phyloP scores from a whole-genome alignment of 345 rosid species.

The Iberis pinnata region DNA sequence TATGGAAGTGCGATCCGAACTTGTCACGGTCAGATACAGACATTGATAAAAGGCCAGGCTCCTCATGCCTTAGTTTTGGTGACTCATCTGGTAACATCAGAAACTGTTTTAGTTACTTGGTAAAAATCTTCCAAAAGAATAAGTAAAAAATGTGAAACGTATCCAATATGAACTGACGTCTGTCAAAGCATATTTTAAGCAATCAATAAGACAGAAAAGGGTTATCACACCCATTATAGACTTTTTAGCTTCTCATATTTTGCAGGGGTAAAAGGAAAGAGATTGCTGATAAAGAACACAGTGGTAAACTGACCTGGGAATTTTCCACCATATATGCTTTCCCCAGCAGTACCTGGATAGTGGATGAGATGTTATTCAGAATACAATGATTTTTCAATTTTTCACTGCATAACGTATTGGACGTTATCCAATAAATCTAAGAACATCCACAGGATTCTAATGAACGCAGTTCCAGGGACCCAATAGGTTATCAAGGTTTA shows the following conservation, averaged over 20 bases:
- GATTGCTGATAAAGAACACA: not conserved
- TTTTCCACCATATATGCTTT: slow-evolving; percentile 74
- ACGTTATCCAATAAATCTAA: slow-evolving; percentile 2
- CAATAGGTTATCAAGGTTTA: slow-evolving; percentile 2
- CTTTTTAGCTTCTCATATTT: not conserved
- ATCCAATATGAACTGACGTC: not conserved
- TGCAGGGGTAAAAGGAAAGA: slow-evolving; percentile 8
- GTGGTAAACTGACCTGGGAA: slow-evolving; percentile 70
- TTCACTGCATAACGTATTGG: slow-evolving; percentile 12
- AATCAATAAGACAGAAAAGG: slow-evolving; percentile 1
- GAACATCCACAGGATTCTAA: slow-evolving; percentile 14
- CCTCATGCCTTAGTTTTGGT: slow-evolving; percentile 76
- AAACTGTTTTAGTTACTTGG: slow-evolving; percentile 15
- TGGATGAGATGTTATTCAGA: slow-evolving; percentile 14
- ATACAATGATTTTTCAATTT: too few species aligned
- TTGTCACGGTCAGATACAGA: slow-evolving; percentile 67
- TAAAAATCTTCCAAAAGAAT: slow-evolving; percentile 4
- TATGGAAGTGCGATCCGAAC: slow-evolving; percentile 74
- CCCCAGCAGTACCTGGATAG: slow-evolving; percentile 76
- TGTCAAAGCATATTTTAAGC: not conserved
- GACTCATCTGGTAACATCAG: slow-evolving; percentile 60
- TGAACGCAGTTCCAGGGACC: slow-evolving; percentile 11
- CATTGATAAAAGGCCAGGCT: slow-evolving; percentile 81
- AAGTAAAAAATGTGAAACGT: not conserved
- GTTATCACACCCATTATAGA: slow-evolving; percentile 1